Conservation (phyloP, 257 asterid genomes). For the Nicotiana obtusifolia region DNA sequence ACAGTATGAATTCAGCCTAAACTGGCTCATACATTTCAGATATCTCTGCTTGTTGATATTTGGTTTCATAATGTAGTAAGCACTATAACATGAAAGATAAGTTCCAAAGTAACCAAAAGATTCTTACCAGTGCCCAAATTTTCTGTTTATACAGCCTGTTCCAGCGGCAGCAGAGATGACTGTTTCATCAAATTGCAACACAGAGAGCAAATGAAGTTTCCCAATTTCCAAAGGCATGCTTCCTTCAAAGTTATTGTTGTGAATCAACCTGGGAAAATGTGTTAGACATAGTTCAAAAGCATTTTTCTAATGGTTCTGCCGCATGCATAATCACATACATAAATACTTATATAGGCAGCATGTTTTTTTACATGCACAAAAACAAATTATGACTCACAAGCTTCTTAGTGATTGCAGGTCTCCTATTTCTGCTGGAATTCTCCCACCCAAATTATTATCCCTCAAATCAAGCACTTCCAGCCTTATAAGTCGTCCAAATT, state of each 20-base stretch:
- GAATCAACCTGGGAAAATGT: slow-evolving; percentile 52
- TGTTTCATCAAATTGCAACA: slow-evolving; percentile 48
- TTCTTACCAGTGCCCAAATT: slow-evolving; percentile 66
- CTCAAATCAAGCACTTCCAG: slow-evolving; percentile 79
- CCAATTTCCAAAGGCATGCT: slow-evolving; percentile 61
- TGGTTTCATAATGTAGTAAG: neutral
- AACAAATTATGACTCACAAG: slow-evolving; percentile 40
- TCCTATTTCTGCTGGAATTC: slow-evolving; percentile 74
- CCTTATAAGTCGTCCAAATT: slow-evolving; percentile 46
- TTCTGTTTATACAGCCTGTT: slow-evolving; percentile 59
- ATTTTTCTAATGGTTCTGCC: neutral
- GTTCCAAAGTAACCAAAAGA: neutral
- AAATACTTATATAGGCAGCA: slow-evolving; percentile 1
- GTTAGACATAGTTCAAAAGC: neutral
- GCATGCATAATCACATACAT: neutral
- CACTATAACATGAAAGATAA: neutral
- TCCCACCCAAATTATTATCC: slow-evolving; percentile 61
- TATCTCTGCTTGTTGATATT: neutral
- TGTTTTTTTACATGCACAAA: neutral
- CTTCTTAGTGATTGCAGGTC: slow-evolving; percentile 44
- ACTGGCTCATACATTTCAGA: neutral
- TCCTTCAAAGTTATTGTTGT: slow-evolving; percentile 66
- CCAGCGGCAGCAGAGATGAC: slow-evolving; percentile 37
- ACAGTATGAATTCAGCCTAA: neutral
- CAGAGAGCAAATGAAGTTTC: slow-evolving; percentile 51